These are phyloP conservation scores for Komagataella mondaviorum DNA, from an alignment of 805 yeast species.

Conservation along the genomic window DNA sequence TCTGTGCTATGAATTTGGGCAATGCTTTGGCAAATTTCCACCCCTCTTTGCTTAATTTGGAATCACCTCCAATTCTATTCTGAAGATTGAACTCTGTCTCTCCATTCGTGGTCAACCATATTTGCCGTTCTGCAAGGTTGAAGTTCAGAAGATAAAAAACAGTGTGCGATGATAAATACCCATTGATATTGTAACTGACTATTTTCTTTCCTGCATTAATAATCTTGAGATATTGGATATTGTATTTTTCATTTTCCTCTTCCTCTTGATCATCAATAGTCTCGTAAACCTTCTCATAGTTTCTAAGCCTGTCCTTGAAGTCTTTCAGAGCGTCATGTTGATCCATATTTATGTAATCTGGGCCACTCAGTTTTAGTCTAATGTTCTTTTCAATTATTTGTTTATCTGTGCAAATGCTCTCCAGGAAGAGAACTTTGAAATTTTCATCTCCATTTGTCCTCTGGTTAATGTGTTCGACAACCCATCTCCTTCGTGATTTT, in stretches of 20 bases:
- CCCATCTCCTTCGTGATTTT: slow-evolving; percentile 25
- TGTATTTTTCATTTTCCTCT: slow-evolving; percentile 27
- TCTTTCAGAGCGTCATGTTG: slow-evolving; percentile 67
- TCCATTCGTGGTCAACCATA: slow-evolving; percentile 21
- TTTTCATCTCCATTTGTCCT: slow-evolving; percentile 13
- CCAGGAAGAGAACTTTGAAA: slow-evolving; percentile 33
- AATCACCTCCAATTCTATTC: slow-evolving; percentile 19
- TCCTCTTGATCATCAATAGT: slow-evolving; percentile 58
- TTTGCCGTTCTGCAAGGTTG: slow-evolving; percentile 21
- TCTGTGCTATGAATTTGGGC: slow-evolving; percentile 19
- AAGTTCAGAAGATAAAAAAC: slow-evolving; percentile 36
- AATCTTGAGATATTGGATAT: slow-evolving; percentile 48
- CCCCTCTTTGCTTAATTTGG: slow-evolving; percentile 15
- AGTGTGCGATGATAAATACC: slow-evolving; percentile 43
- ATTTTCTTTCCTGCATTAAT: slow-evolving; percentile 49
- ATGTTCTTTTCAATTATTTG: slow-evolving; percentile 73
- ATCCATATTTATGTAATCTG: slow-evolving; percentile 83
- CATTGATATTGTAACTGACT: slow-evolving; percentile 41
- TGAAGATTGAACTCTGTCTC: slow-evolving; percentile 15
- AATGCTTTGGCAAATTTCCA: slow-evolving; percentile 18
- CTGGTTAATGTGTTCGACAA: slow-evolving; percentile 21
- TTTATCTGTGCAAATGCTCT: slow-evolving; percentile 76
- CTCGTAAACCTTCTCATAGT: slow-evolving; percentile 84
- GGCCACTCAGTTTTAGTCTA: slow-evolving; percentile 78
- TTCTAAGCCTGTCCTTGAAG: slow-evolving; percentile 65